Base-by-base conservation (phyloP, 139 green algal genomes). In the Asterochloris erici region DNA sequence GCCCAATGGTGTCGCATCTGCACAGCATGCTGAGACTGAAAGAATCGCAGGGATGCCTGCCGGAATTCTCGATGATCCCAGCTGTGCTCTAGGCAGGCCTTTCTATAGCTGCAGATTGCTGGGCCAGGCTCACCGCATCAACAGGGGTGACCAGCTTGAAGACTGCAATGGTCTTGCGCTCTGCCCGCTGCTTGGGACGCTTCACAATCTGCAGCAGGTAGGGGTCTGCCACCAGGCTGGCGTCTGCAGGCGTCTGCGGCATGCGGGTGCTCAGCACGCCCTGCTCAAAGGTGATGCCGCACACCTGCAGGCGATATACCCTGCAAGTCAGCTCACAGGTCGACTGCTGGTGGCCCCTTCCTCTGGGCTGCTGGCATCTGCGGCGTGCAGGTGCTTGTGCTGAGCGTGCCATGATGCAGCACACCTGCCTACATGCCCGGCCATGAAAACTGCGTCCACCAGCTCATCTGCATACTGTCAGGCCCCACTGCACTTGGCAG, bases 141-240 rank as follows among this genome's bases (percentile, higher is more conserved):
- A 63, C 27, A 27, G 66, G 81, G 12, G 86, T 92, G 63, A 88
- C 77, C 23, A 94, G n/a, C 74, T 85, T 88, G 88, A 94, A 93
- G 63, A 86, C 83, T 15, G 82, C 74, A 24, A 91, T 87, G 23
- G 87, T 81, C 11, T 64, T 62, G n/a, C 85, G 83, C 23, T 81
- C 26, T 10, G 81, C 17, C 21, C 89, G 87, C 24, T 70, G 63
- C 12, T 85, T 83, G 74, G 88, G 88, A 77, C 70, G 79, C 17
- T 81, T 29, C 12, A 93, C 68, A 19, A 91, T 79, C 16, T 87
- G 84, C 38, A 91, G 63, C 73, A 84, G 83, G 84, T 91, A 95
- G 6, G 85, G 81, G 63, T 86, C 79, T 26, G 92, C 90, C 54
- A 95, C 77, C n/a, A 90, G 84, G 38, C 84, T 27, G 21, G 61